Conservation (phyloP, 73 alveolate genomes). For the Paramecium tetraurelia region DNA sequence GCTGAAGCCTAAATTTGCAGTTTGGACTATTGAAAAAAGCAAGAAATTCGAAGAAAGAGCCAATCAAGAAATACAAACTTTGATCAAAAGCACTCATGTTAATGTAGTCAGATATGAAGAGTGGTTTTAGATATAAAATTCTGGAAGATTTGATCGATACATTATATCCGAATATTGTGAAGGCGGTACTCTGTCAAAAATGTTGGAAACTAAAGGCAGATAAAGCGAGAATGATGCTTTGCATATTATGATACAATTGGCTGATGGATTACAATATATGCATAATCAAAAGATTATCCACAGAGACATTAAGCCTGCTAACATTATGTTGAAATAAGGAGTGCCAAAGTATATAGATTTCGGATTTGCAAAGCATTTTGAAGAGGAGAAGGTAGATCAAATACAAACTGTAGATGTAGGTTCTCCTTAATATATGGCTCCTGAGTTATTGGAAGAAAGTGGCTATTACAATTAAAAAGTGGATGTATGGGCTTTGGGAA, state of each 20-base stretch:
- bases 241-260: neutral
- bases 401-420: neutral
- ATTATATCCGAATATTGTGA: neutral
- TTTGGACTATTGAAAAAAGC: neutral
- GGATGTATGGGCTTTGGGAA: neutral
- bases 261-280: slow-evolving; percentile 1
- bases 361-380: neutral
- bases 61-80: neutral
- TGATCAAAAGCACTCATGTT: neutral
- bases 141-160: neutral
- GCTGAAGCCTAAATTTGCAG: neutral
- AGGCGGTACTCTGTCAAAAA: neutral
- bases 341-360: slow-evolving; percentile 43
- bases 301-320: slow-evolving; percentile 59
- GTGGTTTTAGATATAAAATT: neutral
- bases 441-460: neutral
- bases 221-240: neutral
- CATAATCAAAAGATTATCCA: slow-evolving; percentile 28
- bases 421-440: neutral
- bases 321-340: slow-evolving; percentile 34
- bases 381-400: neutral
- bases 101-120: neutral
- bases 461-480: neutral
- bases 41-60: neutral
- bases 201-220: neutral